Conservation (phyloP, 345 rosid genomes). For the Pseudoturritis turrita region DNA sequence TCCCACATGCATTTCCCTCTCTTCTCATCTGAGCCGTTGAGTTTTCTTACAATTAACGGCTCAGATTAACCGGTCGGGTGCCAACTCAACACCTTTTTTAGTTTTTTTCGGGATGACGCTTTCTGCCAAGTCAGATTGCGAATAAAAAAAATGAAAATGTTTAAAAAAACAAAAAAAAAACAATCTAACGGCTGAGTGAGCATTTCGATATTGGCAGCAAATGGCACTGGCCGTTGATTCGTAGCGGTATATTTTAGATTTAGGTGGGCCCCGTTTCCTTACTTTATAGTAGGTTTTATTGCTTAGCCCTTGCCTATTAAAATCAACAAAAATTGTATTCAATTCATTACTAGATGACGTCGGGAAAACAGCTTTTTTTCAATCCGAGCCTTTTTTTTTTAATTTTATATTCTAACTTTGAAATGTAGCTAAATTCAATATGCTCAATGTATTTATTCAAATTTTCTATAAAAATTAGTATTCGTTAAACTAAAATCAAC, state of each 20-base stretch:
- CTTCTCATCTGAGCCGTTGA: conserved; percentile 38
- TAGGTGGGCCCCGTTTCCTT: conserved; percentile 32
- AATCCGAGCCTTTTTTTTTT: too few species aligned
- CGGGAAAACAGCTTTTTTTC: too few species aligned
- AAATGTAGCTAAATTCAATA: too few species aligned
- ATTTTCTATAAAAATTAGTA: too few species aligned
- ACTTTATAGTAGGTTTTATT: conserved; percentile 27
- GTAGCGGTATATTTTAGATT: conserved; percentile 10
- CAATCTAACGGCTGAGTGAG: conserved; percentile 40
- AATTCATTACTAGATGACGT: too few species aligned
- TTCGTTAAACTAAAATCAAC: too few species aligned
- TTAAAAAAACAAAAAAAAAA: not conserved
- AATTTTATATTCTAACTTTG: too few species aligned
- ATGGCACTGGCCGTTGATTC: conserved; percentile 34
- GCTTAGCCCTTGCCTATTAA: not conserved
- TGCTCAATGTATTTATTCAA: too few species aligned
- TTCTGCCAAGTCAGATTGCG: conserved; percentile 52
- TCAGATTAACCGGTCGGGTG: conserved; percentile 41
- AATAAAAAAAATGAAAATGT: too few species aligned
- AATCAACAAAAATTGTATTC: not conserved
- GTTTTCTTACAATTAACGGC: conserved; percentile 12
- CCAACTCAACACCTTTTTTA: conserved; percentile 46
- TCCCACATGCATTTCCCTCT: conserved; percentile 19
- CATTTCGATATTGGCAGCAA: not conserved
- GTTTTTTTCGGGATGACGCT: conserved; percentile 37